phyloP scores from a whole-genome alignment of 2,329 filamentous ascomycete species.

The Setomelanomma holmii region DNA sequence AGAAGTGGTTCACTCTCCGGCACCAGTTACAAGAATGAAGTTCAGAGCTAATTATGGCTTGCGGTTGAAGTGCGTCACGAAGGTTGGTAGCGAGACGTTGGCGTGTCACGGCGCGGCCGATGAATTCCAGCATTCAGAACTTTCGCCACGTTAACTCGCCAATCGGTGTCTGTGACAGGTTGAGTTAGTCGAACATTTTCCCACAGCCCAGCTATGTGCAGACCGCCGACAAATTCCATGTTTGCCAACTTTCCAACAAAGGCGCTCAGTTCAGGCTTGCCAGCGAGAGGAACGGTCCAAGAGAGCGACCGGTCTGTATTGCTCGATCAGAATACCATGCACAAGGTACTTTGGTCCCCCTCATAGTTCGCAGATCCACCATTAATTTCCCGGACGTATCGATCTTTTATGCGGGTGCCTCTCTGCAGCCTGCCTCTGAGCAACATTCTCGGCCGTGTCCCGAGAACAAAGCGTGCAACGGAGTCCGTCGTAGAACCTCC shows the following conservation, averaged over 20 bases:
- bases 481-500: conserved; percentile 35
- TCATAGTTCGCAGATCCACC: not conserved
- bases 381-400: not conserved
- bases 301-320: too few species aligned
- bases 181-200: too few species aligned
- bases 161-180: too few species aligned
- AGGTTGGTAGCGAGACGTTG: conserved; percentile 39
- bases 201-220: too few species aligned
- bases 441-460: conserved; percentile 26
- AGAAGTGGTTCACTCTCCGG: too few species aligned
- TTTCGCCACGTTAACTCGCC: conserved; percentile 16
- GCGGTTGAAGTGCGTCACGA: conserved; percentile 3
- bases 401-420: conserved; percentile 4
- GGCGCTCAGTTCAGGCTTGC: too few species aligned
- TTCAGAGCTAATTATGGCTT: not conserved
- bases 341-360: not conserved
- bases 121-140: conserved; percentile 26
- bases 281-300: too few species aligned
- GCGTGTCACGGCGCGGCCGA: conserved; percentile 44
- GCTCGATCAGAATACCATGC: too few species aligned
- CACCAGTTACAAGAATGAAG: not conserved
- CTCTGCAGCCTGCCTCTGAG: conserved; percentile 30
- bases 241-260: too few species aligned
- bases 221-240: too few species aligned
- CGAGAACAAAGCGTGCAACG: conserved; percentile 31